A percentile compares a stretch with the other conserved stretches of the same genome.
These are phyloP conservation scores for Naumovozyma baii DNA, from an alignment of 805 yeast genomes.

Conservation along the genomic window DNA sequence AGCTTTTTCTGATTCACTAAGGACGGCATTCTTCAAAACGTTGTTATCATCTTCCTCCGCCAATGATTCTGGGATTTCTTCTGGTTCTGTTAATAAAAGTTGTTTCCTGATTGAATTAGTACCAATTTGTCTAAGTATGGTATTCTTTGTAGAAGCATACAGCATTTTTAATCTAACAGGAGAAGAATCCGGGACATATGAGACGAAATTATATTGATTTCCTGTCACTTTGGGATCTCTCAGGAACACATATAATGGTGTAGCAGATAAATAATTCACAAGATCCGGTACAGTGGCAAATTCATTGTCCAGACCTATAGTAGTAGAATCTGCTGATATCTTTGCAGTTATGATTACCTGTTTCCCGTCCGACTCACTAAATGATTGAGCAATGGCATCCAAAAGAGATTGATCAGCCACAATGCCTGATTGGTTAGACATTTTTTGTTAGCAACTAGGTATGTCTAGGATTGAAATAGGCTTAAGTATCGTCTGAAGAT, in stretches of 20 bases:
- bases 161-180: constrained; percentile 81
- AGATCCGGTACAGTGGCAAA: constrained; percentile 34
- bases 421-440: constrained; percentile 66
- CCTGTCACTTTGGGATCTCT: constrained; percentile 23
- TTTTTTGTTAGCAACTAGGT: constrained; percentile 12
- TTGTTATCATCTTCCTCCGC: constrained; percentile 8
- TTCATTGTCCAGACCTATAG: constrained; percentile 12
- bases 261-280: constrained; percentile 28
- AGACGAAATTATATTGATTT: constrained; percentile 45
- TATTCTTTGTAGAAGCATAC: constrained; percentile 82
- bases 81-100: constrained; percentile 27
- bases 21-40: constrained; percentile 5
- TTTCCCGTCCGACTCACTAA: not conserved
- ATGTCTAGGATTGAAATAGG: too few species aligned
- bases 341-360: constrained; percentile 15
- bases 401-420: constrained; percentile 23
- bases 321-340: constrained; percentile 17
- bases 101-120: constrained; percentile 32
- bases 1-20: constrained; percentile 24
- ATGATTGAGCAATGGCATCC: constrained; percentile 7
- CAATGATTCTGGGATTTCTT: constrained; percentile 22
- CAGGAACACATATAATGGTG: constrained; percentile 44
- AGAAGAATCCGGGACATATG: constrained; percentile 81
- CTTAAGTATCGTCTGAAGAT: too few species aligned
- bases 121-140: constrained; percentile 68